Evolutionary conservation across 2,329 filamentous ascomycete genomes (phyloP), one percentile per base, ranked within the genome.

Genomic region (Chaetomium strumarium): DNA sequence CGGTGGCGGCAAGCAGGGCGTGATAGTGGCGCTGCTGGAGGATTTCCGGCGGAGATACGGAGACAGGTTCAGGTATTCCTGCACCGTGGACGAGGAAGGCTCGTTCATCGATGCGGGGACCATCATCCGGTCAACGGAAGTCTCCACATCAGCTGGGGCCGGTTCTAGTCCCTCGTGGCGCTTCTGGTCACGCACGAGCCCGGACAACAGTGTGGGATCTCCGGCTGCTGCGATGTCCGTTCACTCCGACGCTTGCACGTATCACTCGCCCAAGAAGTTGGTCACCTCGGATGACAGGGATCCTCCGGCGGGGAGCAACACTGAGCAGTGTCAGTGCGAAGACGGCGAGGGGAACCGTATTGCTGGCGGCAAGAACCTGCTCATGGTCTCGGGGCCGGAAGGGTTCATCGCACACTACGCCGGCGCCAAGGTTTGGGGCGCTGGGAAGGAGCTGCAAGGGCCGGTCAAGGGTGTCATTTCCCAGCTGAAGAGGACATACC

Each of bases 331-430:
- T 53, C 24, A 66, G 66, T 57, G 51, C 56, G 5, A 70, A 67
- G 55, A 56, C 57, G 52, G 49, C 1, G 43, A 58, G 11, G 62
- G 61, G 6, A 61, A 62, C 1, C 40, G 40, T 5, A 49, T 55
- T 11, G 8, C 12, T 11, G 62, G 69, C 1, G 76, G 79, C 1
- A 80, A 78, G 57, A 84, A 83, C 55, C 67, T 96, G 17, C 73
- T 96, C n/a, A 75, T 96, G 51, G 80, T 97, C 1, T 95, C 90
- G 0, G 93, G 93, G 0, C 92, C 93, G 0, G 89, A 95, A 49
- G 92, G 93, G 0, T 97, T 97, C 69, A 78, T 97, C 37, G 78
- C 80, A 40, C 79, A 86, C 58, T 88, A 87, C 70, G 89, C 90
- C 2, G 92, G 93, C 1, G 75, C 83, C 10, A 96, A 95, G 70